Evolutionary conservation across 2,329 filamentous ascomycete genomes (phyloP).

Genomic region (Dactylellina sp.): DNA sequence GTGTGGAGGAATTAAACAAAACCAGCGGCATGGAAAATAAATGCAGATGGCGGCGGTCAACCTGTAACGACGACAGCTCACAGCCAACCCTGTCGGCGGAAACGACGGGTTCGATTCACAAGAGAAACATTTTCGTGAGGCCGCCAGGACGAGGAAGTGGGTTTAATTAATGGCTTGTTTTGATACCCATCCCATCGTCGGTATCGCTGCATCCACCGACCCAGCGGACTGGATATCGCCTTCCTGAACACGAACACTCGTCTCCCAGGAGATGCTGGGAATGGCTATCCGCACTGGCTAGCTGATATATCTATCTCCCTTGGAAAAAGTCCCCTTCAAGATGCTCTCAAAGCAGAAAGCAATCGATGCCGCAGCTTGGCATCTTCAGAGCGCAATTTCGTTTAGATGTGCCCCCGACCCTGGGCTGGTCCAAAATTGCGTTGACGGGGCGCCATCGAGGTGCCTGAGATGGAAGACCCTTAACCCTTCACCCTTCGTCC

Average conservation of each 20-base stretch:
- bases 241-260: slow-evolving; percentile 39
- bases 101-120: slow-evolving; percentile 28
- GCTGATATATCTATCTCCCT: too few relatives aligned
- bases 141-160: slow-evolving; percentile 5
- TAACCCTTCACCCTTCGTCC: slow-evolving; percentile 22
- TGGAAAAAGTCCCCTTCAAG: slow-evolving; percentile 30
- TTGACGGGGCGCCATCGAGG: slow-evolving; percentile 47
- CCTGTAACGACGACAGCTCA: slow-evolving; percentile 27
- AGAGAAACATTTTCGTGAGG: too few relatives aligned
- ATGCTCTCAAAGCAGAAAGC: slow-evolving; percentile 28
- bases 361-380: slow-evolving; percentile 53
- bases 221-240: slow-evolving; percentile 43
- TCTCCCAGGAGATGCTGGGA: slow-evolving; percentile 8
- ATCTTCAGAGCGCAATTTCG: slow-evolving; percentile 47
- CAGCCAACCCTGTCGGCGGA: slow-evolving; percentile 45
- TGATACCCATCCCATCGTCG: slow-evolving; percentile 37
- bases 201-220: slow-evolving; percentile 37
- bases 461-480: slow-evolving; percentile 22
- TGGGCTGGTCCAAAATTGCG: slow-evolving; percentile 45
- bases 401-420: slow-evolving; percentile 37
- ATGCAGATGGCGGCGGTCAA: slow-evolving; percentile 33
- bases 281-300: too few relatives aligned
- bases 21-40: slow-evolving; percentile 39
- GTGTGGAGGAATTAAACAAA: slow-evolving; percentile 16
- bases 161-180: slow-evolving; percentile 33